Evolutionary conservation across 116 monocot genomes (phyloP).

Genomic region (Trichopus zeylanicus): DNA sequence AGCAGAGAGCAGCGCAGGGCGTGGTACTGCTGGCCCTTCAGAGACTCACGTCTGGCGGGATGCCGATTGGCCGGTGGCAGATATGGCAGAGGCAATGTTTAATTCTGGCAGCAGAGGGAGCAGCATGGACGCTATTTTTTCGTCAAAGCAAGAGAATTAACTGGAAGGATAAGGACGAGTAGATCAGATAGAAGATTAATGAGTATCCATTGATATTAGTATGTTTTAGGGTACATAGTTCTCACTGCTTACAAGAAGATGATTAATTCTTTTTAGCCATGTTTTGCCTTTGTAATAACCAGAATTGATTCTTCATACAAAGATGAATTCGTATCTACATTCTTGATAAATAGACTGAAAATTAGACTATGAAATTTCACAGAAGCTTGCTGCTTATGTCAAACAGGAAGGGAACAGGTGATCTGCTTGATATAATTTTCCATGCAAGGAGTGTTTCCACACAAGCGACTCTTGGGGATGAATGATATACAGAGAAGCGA

Average conservation of each 20-base stretch:
- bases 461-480: too few relatives aligned
- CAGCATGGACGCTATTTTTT: constrained; percentile 57
- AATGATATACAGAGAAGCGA: too few relatives aligned
- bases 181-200: too few relatives aligned
- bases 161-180: not conserved
- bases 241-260: not conserved
- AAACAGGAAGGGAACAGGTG: too few relatives aligned
- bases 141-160: constrained; percentile 9
- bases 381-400: too few relatives aligned
- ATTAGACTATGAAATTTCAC: too few relatives aligned
- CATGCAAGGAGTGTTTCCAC: too few relatives aligned
- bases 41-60: constrained; percentile 9
- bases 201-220: not conserved
- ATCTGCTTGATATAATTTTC: too few relatives aligned
- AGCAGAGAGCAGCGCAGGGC: not conserved
- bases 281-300: not conserved
- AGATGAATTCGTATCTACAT: too few relatives aligned
- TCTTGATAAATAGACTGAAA: too few relatives aligned
- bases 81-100: constrained; percentile 64
- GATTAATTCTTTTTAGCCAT: not conserved
- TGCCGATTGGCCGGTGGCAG: constrained; percentile 27
- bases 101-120: constrained; percentile 41
- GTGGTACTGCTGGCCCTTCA: not conserved
- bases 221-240: not conserved
- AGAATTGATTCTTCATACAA: too few relatives aligned